Base-by-base conservation (phyloP, 805 yeast genomes). In the Candida takata region DNA sequence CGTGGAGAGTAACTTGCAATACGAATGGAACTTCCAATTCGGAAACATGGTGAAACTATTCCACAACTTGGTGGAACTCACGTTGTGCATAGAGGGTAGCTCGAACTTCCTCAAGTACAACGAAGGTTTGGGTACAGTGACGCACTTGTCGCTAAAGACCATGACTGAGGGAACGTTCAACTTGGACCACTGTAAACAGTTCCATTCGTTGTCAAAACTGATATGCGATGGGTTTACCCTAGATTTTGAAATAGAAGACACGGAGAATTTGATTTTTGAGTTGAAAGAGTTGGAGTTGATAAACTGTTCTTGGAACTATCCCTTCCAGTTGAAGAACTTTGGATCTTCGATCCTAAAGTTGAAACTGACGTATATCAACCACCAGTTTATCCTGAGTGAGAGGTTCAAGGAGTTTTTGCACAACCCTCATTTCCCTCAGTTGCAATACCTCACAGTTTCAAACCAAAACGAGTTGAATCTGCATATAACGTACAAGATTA, bases 231-330 rank as follows among this genome's bases (percentile, higher is more conserved):
- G 66, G 14, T 74, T 56, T 33, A 61, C 51, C 55, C 67, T 59
- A 51, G 74, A 56, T 49, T 62, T 54, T 55, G 74, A 72, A 51
- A 56, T 40, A 17, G 51, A 52, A 3, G 58, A 57, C 18, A 10
- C 40, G 2, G 47, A 44, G 7, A 48, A 41, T 2, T 34, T 47
- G 9, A 42, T 49, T 2, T 46, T 51, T 5, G 26, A 42, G 1
- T 20, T 44, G 9, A 44, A 45, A 5, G 44, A 43, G 3, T 43
- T 72, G 18, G 42, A 49, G 4, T 44, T 74, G 5, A 43, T 49
- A 11, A 61, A 73, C 42, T 74, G 80, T 51, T 64, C 69, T 2
- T 74, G 80, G 79, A 70, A 69, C 40, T 74, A 71, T 42, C 80
- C 80, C 1, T 74, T 74, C 45, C 58, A 64, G 14, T 48, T 72